Evolutionary conservation across 768 basidiomycete species (phyloP).

Genomic region (Leccinum obscurum): DNA sequence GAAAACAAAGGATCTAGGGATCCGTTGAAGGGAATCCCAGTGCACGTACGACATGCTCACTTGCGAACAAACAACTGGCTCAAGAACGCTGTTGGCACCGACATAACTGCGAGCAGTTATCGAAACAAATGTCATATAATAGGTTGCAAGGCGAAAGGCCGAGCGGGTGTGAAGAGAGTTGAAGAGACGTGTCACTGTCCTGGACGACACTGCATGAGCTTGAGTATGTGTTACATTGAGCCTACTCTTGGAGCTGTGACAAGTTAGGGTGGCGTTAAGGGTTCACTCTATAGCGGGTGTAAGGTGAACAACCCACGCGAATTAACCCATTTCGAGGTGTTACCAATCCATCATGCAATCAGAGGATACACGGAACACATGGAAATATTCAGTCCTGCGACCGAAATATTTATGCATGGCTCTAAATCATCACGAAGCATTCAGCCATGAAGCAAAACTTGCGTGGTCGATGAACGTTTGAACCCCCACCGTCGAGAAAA

Average conservation of each 20-base stretch:
- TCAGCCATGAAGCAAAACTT: neutral
- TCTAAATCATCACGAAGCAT: neutral
- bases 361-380: neutral
- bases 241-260: neutral
- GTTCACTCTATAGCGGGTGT: neutral
- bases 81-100: neutral
- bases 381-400: neutral
- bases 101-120: neutral
- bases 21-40: neutral
- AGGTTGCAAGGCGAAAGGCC: neutral
- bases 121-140: neutral
- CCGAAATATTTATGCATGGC: neutral
- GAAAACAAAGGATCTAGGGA: neutral
- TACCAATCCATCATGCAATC: neutral
- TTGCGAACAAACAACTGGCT: neutral
- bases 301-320: neutral
- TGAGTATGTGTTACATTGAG: neutral
- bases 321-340: neutral
- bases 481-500: neutral
- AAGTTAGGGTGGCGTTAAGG: neutral
- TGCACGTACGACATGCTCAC: neutral
- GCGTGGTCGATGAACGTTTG: neutral
- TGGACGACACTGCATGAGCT: neutral
- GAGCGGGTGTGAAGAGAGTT: neutral
- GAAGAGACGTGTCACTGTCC: neutral